Percentiles rank a stretch among this genome's conserved stretches.
These are phyloP conservation scores for Scutellaria barbata DNA, from an alignment of 257 asterid species.

Conservation along the genomic window DNA sequence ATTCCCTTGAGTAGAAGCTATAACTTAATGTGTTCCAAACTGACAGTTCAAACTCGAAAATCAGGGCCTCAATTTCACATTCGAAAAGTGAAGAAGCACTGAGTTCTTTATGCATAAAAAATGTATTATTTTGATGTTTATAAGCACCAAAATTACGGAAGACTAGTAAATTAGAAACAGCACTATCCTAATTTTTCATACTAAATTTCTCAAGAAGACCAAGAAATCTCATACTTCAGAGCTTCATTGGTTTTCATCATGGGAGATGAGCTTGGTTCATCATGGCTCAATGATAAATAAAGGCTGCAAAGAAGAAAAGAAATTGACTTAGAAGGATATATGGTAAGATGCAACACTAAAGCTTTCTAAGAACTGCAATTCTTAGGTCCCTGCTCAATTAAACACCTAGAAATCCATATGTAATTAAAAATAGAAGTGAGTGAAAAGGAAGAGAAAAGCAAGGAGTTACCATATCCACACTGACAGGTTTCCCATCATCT, in stretches of 20 bases:
- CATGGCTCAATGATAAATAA: constrained; percentile 56
- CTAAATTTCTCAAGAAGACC: constrained; percentile 25
- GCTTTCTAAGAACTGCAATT: not conserved
- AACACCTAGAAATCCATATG: not conserved
- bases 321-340: not conserved
- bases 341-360: not conserved
- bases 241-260: constrained; percentile 24
- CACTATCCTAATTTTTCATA: constrained; percentile 25
- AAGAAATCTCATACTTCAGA: constrained; percentile 28
- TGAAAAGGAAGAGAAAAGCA: not conserved
- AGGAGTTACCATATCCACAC: constrained; percentile 50
- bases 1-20: too few species aligned
- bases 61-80: too few species aligned
- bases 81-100: not conserved
- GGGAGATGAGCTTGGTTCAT: constrained; percentile 21
- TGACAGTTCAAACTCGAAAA: too few species aligned
- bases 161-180: constrained; percentile 7
- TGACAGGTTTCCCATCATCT: constrained; percentile 64
- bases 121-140: constrained; percentile 18
- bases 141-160: constrained; percentile 20
- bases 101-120: not conserved
- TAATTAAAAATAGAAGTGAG: not conserved
- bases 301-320: constrained; percentile 54
- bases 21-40: too few species aligned
- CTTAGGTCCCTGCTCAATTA: not conserved